A percentile compares a stretch with the other conserved stretches of the same genome.
Evolutionary conservation across 768 basidiomycete genomes (phyloP).

Genomic region (Podaxis carcinomalis): DNA sequence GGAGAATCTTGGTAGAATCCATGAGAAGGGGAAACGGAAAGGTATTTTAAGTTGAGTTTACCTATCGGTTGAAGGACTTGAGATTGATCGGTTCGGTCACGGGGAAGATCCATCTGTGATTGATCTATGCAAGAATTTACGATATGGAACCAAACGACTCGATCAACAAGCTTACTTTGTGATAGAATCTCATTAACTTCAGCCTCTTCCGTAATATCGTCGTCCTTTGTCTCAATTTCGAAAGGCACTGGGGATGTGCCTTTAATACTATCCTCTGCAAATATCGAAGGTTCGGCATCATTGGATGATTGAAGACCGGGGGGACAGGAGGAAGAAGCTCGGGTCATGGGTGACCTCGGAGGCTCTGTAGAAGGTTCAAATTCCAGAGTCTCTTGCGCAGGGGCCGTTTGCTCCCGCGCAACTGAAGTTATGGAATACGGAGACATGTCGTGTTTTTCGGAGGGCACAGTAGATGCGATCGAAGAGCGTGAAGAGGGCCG

Average conservation of each 20-base stretch:
- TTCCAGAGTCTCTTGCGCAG: neutral
- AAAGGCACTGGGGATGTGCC: neutral
- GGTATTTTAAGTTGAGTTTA: neutral
- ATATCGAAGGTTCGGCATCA: neutral
- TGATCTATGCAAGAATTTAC: constrained; percentile 6
- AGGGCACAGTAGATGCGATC: constrained; percentile 47
- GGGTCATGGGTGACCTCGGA: neutral
- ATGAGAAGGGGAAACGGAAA: neutral
- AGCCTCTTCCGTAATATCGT: constrained; percentile 1
- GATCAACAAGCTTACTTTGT: constrained; percentile 8
- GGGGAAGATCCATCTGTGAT: neutral
- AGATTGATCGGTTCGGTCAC: neutral
- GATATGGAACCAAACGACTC: neutral
- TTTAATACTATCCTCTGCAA: neutral
- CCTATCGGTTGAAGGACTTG: neutral
- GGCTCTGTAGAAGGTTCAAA: neutral
- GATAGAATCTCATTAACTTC: constrained; percentile 8
- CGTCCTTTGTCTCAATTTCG: neutral
- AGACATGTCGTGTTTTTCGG: constrained; percentile 29
- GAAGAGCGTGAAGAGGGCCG: constrained; percentile 54
- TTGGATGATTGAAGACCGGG: neutral
- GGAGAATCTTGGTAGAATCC: neutral
- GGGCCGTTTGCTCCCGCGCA: neutral
- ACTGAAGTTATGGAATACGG: constrained; percentile 13
- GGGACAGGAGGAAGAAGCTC: neutral